phyloP scores from a whole-genome alignment of 352 stramenopile genomes.

The Pythium periplocum region DNA sequence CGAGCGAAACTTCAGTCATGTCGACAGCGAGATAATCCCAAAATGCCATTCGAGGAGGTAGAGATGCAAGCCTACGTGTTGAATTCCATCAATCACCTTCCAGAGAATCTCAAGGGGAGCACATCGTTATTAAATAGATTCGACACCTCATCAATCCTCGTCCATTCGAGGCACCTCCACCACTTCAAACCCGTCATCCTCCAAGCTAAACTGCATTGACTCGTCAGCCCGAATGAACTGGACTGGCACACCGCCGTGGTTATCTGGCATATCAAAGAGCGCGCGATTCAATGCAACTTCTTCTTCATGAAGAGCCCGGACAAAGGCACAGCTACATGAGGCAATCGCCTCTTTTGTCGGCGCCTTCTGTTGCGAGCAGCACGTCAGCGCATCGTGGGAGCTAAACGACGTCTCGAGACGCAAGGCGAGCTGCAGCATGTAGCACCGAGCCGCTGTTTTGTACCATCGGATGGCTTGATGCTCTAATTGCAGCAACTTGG shows the following conservation, averaged over 20 bases:
- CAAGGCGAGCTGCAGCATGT: conserved; percentile 58
- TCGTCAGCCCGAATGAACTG: conserved; percentile 69
- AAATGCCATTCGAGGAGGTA: too few relatives aligned
- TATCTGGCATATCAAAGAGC: conserved; percentile 67
- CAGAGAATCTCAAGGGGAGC: too few relatives aligned
- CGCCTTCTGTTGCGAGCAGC: conserved; percentile 28
- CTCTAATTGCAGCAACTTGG: conserved; percentile 63
- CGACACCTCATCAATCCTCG: neutral
- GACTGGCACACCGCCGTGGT: conserved; percentile 65
- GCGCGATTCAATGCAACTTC: conserved; percentile 37
- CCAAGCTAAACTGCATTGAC: conserved; percentile 67
- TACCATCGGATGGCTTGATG: conserved; percentile 70
- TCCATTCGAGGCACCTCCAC: conserved; percentile 21
- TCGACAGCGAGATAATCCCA: too few relatives aligned
- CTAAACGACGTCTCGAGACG: conserved; percentile 39
- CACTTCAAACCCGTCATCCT: conserved; percentile 82
- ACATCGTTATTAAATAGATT: neutral
- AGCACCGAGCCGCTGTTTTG: conserved; percentile 50
- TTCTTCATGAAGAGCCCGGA: conserved; percentile 44
- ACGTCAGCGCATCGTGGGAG: conserved; percentile 37
- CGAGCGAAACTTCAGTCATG: too few relatives aligned
- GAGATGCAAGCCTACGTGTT: neutral
- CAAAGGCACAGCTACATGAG: conserved; percentile 33
- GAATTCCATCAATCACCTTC: neutral
- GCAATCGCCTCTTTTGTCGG: conserved; percentile 1